phyloP scores from a whole-genome alignment of 202 grass and related monocot species.

The Panicum hallii region DNA sequence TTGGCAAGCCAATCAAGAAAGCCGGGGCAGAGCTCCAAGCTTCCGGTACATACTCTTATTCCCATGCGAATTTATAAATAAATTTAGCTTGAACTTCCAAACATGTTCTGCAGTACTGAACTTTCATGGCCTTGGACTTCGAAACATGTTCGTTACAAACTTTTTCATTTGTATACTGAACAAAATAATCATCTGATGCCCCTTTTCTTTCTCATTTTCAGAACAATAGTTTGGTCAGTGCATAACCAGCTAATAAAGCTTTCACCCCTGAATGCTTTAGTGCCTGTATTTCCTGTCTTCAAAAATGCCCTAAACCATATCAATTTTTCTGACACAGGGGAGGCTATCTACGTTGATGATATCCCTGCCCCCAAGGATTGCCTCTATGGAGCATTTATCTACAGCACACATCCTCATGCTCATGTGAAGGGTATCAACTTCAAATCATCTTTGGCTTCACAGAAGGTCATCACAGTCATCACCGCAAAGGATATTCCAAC shows the following conservation, averaged over 20 bases:
- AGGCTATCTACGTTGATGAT: slow-evolving; percentile 85
- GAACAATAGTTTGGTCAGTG: not conserved
- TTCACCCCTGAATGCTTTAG: not conserved
- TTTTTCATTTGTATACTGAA: not conserved
- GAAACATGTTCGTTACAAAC: not conserved
- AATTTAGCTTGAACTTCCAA: not conserved
- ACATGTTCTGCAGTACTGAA: not conserved
- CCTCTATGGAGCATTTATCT: slow-evolving; percentile 87
- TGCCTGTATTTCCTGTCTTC: not conserved
- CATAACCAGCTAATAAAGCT: not conserved
- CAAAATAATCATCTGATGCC: not conserved
- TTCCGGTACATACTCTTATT: slow-evolving; percentile 56
- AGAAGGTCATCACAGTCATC: slow-evolving; percentile 64
- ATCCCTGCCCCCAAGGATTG: slow-evolving; percentile 76
- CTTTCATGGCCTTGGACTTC: not conserved
- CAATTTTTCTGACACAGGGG: slow-evolving; percentile 50
- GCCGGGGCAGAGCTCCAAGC: slow-evolving; percentile 74
- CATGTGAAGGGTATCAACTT: slow-evolving; percentile 52
- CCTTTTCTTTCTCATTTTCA: not conserved
- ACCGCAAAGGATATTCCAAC: slow-evolving; percentile 75
- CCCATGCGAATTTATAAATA: not conserved
- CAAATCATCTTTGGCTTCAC: slow-evolving; percentile 59
- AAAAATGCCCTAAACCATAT: not conserved
- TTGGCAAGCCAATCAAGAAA: slow-evolving; percentile 81
- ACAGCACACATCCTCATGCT: slow-evolving; percentile 75